Conservation (phyloP, 495 filamentous ascomycete species). For the Aspergillus sclerotioniger region DNA sequence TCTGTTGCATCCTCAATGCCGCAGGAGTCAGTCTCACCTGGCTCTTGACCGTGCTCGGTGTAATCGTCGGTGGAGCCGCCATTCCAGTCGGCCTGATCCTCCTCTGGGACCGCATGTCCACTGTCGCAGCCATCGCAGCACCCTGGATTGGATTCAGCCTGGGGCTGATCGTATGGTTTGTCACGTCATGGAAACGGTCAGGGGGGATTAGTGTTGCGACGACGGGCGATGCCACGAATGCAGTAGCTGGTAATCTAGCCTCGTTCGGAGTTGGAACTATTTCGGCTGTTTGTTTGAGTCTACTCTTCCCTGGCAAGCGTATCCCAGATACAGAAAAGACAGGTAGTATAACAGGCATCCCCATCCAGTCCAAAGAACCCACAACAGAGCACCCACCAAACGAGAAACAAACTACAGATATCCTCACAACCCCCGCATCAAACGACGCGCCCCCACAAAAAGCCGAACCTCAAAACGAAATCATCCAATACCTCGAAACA, state of each 20-base stretch:
- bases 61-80: conserved; percentile 44
- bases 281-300: conserved; percentile 31
- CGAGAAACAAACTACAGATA: neutral
- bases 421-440: neutral
- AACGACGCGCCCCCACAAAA: neutral
- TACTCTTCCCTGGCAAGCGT: conserved; percentile 31
- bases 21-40: conserved; percentile 45
- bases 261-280: conserved; percentile 34
- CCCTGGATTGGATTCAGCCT: conserved; percentile 33
- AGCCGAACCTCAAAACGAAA: conserved; percentile 24
- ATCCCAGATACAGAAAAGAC: neutral
- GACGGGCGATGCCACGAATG: conserved; percentile 37
- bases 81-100: conserved; percentile 39
- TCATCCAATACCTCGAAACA: conserved; percentile 39
- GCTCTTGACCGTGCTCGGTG: conserved; percentile 44
- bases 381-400: too few species aligned
- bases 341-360: too few species aligned
- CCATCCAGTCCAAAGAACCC: too few species aligned
- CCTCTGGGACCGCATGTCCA: conserved; percentile 39
- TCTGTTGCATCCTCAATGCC: conserved; percentile 44
- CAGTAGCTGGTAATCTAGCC: conserved; percentile 39
- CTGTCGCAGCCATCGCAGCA: conserved; percentile 27
- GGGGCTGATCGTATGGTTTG: conserved; percentile 36
- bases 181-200: conserved; percentile 31
- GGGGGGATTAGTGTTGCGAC: conserved; percentile 32